These are phyloP conservation scores for Baorangia bicolor DNA, from an alignment of 768 basidiomycete species.

Conservation along the genomic window DNA sequence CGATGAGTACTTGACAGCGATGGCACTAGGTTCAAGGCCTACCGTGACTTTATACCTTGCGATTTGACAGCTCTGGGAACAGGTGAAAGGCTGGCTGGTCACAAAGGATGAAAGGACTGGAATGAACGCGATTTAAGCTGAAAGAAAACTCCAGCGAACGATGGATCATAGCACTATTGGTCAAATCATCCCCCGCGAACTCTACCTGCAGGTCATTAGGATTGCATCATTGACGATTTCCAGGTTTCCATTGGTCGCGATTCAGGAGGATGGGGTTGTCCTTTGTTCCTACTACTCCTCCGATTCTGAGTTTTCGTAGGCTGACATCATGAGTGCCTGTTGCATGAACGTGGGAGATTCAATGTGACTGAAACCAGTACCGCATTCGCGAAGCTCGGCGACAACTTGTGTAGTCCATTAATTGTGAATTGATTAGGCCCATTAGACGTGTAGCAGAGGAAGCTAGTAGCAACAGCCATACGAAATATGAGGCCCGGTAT, in stretches of 20 bases:
- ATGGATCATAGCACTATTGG: constrained; percentile 1
- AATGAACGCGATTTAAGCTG: constrained; percentile 5
- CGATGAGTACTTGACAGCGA: constrained; percentile 10
- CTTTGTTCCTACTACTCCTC: constrained; percentile 16
- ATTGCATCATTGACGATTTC: constrained; percentile 11
- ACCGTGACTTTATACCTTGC: constrained; percentile 27
- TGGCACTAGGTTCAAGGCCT: not conserved
- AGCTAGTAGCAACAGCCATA: no score
- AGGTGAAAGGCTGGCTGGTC: constrained; percentile 10
- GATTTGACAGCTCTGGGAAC: constrained; percentile 5
- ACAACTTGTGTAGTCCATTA: not conserved
- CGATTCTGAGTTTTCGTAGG: not conserved
- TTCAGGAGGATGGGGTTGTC: not conserved
- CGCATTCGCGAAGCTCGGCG: not conserved
- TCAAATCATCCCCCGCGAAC: not conserved
- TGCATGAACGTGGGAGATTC: constrained; percentile 9
- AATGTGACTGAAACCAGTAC: constrained; percentile 7
- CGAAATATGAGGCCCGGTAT: no score
- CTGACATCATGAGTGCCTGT: constrained; percentile 9
- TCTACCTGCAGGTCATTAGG: not conserved
- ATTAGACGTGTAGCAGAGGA: not conserved
- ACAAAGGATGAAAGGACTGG: constrained; percentile 26
- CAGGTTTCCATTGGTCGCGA: constrained; percentile 1
- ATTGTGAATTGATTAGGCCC: no score
- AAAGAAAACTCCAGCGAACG: constrained; percentile 18